Conservation (phyloP, 495 filamentous ascomycete genomes). For the Aspergillus asperescens region DNA sequence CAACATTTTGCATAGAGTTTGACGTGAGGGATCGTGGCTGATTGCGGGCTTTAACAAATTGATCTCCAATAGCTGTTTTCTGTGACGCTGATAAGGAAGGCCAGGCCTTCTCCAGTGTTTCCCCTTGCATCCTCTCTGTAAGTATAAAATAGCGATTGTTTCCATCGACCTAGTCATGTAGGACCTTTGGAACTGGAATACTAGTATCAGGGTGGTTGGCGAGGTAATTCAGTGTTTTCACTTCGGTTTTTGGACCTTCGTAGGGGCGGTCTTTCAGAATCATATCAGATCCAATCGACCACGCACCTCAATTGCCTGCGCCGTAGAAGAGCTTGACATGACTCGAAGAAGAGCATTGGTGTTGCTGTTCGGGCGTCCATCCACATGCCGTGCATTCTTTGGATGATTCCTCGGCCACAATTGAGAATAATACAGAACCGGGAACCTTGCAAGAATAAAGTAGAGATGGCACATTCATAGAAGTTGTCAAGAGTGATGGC, state of each 20-base stretch:
- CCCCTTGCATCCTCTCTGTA: slow-evolving; percentile 22
- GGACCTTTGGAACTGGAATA: slow-evolving; percentile 21
- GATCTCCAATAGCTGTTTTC: slow-evolving; percentile 23
- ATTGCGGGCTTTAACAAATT: slow-evolving; percentile 25
- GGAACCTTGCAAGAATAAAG: too few species aligned
- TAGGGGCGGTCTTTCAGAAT: slow-evolving; percentile 24
- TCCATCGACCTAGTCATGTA: background rate
- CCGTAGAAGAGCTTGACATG: slow-evolving; percentile 33
- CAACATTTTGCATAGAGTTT: slow-evolving; percentile 20
- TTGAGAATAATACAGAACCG: too few species aligned
- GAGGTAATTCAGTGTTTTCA: slow-evolving; percentile 19
- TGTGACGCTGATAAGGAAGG: slow-evolving; percentile 21
- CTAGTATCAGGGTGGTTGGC: slow-evolving; percentile 17
- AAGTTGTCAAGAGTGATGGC: too few species aligned
- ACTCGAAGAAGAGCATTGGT: slow-evolving; percentile 27
- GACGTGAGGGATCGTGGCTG: slow-evolving; percentile 25
- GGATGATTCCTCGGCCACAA: background rate
- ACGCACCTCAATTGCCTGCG: slow-evolving; percentile 25
- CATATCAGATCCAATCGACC: slow-evolving; percentile 30
- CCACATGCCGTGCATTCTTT: background rate
- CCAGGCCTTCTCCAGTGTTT: slow-evolving; percentile 32
- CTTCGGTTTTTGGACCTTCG: slow-evolving; percentile 6
- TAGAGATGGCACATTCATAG: too few species aligned
- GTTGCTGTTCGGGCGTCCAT: slow-evolving; percentile 21
- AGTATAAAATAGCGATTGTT: slow-evolving; percentile 31